phyloP scores from a whole-genome alignment of 257 asterid genomes.

The Salvia rosmarinus region DNA sequence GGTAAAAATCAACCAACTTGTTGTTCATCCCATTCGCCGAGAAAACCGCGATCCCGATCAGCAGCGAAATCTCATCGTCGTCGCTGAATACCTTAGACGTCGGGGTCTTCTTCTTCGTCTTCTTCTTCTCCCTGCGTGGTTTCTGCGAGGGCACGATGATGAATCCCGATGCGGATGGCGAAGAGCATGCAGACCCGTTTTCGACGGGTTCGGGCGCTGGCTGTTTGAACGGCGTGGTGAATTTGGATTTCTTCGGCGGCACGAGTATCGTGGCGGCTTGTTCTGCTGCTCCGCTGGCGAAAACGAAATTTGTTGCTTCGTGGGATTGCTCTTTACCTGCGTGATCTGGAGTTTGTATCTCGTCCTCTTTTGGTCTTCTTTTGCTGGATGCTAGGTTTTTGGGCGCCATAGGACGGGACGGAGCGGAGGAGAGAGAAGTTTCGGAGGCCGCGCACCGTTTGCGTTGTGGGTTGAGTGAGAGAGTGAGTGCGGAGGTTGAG shows the following conservation, averaged over 20 bases:
- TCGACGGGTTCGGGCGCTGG: background rate
- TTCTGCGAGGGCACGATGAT: slow-evolving; percentile 19
- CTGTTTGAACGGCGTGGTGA: background rate
- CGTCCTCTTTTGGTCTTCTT: background rate
- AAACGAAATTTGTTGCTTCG: background rate
- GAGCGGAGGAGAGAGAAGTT: background rate
- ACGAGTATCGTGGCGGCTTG: background rate
- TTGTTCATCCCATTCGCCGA: slow-evolving; percentile 37
- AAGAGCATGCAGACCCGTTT: slow-evolving; percentile 32
- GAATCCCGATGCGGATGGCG: slow-evolving; percentile 35
- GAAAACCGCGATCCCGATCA: slow-evolving; percentile 30
- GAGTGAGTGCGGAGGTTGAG: background rate
- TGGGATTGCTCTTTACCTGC: background rate
- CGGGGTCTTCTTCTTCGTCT: background rate
- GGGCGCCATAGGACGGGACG: background rate
- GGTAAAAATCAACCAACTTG: slow-evolving; percentile 38
- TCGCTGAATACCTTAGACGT: slow-evolving; percentile 11
- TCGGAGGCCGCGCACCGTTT: background rate
- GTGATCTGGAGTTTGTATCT: background rate
- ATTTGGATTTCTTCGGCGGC: slow-evolving; percentile 25
- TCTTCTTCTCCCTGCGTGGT: background rate
- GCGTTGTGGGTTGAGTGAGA: background rate
- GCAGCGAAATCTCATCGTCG: slow-evolving; percentile 36
- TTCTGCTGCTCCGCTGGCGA: background rate
- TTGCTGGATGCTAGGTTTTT: background rate